Evolutionary conservation across 2,329 filamentous ascomycete genomes (phyloP).

Genomic region (Eutypa lata): DNA sequence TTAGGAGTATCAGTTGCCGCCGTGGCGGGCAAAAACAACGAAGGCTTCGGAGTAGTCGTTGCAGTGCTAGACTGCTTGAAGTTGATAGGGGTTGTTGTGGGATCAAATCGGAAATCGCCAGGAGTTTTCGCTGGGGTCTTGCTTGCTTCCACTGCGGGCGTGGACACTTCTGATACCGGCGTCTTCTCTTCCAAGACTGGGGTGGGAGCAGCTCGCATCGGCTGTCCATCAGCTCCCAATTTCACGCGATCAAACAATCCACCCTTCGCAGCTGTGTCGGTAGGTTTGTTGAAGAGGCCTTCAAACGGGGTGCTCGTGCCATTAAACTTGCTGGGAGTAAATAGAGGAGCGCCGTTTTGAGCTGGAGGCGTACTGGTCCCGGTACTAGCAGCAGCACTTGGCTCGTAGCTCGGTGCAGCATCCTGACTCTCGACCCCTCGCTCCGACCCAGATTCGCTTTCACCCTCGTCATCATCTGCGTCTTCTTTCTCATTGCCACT

Average conservation of each 20-base stretch:
- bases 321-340: constrained; percentile 27
- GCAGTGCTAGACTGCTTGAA: constrained; percentile 15
- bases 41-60: background rate
- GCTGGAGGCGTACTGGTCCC: constrained; percentile 37
- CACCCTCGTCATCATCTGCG: constrained; percentile 47
- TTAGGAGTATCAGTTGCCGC: constrained; percentile 5
- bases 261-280: constrained; percentile 20
- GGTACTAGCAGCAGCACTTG: constrained; percentile 39
- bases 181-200: constrained; percentile 12
- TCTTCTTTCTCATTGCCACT: constrained; percentile 46
- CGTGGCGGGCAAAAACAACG: constrained; percentile 9
- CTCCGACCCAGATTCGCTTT: constrained; percentile 43
- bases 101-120: constrained; percentile 30
- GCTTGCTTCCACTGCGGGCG: constrained; percentile 9
- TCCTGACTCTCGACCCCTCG: constrained; percentile 40
- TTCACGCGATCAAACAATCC: constrained; percentile 30
- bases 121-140: constrained; percentile 27
- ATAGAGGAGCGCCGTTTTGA: constrained; percentile 31
- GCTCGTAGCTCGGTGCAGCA: constrained; percentile 40
- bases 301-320: constrained; percentile 18
- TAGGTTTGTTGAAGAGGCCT: constrained; percentile 11
- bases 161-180: constrained; percentile 9
- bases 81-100: constrained; percentile 27
- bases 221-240: constrained; percentile 29
- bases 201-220: constrained; percentile 25